Base-by-base conservation (phyloP, 2,329 filamentous ascomycete species). In the Trichophyton verrucosum region DNA sequence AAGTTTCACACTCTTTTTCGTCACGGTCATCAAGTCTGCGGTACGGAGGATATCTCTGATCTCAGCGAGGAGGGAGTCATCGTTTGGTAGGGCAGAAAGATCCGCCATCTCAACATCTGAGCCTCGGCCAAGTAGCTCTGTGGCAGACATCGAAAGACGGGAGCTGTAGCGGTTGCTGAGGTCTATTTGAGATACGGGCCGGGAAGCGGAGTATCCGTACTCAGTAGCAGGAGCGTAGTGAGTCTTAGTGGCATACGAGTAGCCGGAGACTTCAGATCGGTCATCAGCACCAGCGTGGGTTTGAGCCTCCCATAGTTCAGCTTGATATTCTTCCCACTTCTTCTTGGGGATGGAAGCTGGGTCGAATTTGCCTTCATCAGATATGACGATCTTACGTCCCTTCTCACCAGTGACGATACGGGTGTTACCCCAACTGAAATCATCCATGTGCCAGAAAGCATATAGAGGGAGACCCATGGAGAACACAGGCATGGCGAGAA, bases 391-490 rank as follows among this genome's bases (percentile, higher is more conserved):
- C 80, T 96, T 92, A 73, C 90, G 87, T 65, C 94, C 94, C 74
- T 87, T 86, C 73, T 99, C 94, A 72, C 94, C 94, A 6, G 89
- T 94, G 65, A 99, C 91, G 61, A 99, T 84, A 84, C 94, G 92
- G 46, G 94, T 99, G 76, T 96, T 99, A 76, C 94, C 94, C 94
- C 94, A 99, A 69, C 88, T 89, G 83, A 99, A 99, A 77, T 99
- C 94, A 74, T 99, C 94, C 94, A 97, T 97, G 77, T 96, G 84
- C 94, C 94, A 99, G 82, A 99, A 99, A 57, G 92, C 82, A 74
- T 97, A 97, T 30, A 99, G 78, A 0, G 94, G 94, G 51, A 99
- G 81, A 62, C 83, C 91, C 65, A 95, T 90, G 49, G 89, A 86
- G 81, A 96, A 99, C 65, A 99, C 83, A 0, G 92, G 92, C 64